Percentiles rank a stretch among this genome's conserved stretches.
Evolutionary conservation across 495 filamentous ascomycete genomes (phyloP).

Genomic region (Penicillium lividum): DNA sequence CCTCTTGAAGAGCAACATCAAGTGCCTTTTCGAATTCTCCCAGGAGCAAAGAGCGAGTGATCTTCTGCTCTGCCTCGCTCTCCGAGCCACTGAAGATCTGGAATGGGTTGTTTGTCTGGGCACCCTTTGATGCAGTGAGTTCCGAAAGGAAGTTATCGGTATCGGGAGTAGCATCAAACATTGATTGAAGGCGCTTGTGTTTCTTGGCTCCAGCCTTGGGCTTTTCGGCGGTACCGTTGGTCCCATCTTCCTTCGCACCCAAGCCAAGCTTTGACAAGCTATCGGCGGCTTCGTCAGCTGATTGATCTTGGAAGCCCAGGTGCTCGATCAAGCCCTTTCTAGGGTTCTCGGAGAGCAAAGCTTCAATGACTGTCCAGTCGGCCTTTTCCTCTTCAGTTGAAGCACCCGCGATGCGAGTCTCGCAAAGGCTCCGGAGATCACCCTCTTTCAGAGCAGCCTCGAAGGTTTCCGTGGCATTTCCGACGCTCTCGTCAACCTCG

Average conservation of each 20-base stretch:
- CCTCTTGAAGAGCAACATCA: conserved; percentile 82
- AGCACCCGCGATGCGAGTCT: conserved; percentile 70
- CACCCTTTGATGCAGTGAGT: conserved; percentile 72
- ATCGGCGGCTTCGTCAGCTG: conserved; percentile 50
- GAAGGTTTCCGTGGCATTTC: conserved; percentile 80
- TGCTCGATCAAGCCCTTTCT: conserved; percentile 79
- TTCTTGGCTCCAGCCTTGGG: conserved; percentile 50
- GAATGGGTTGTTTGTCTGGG: conserved; percentile 85
- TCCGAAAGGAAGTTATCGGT: conserved; percentile 80
- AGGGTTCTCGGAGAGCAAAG: conserved; percentile 78
- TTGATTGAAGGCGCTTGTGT: conserved; percentile 69
- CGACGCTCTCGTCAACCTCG: conserved; percentile 83
- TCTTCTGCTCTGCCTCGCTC: conserved; percentile 76
- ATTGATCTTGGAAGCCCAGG: conserved; percentile 74
- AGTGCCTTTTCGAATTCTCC: conserved; percentile 91
- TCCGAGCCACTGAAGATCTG: conserved; percentile 79
- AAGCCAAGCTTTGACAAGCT: conserved; percentile 47
- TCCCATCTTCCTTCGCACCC: conserved; percentile 38
- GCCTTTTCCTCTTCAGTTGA: conserved; percentile 86
- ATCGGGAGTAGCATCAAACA: conserved; percentile 77
- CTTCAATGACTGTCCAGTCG: conserved; percentile 92
- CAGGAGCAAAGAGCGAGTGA: conserved; percentile 84
- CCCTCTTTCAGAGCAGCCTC: conserved; percentile 78
- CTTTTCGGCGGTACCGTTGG: conserved; percentile 50
- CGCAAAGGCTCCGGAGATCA: conserved; percentile 76